A percentile compares a stretch with the other conserved stretches of the same genome.
Conservation (phyloP, 2,329 filamentous ascomycete species). For the Diplodia intermedia region DNA sequence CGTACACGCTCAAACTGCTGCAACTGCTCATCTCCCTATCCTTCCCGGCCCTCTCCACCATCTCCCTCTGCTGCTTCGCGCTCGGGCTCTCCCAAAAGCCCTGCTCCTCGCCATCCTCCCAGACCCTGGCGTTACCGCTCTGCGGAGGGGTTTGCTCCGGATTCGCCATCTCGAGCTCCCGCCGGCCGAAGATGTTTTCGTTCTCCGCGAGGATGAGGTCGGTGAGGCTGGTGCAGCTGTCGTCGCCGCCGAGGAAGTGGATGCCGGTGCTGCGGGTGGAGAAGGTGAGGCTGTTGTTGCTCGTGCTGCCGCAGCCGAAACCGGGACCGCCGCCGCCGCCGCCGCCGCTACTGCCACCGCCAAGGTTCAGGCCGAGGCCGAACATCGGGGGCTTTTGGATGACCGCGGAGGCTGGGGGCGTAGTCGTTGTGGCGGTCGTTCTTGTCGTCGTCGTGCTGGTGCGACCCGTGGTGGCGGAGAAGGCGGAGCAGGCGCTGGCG, state of each 20-base stretch:
- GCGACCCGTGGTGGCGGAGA: background rate
- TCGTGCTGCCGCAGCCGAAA: background rate
- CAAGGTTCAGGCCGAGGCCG: conserved; percentile 16
- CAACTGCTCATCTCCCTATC: background rate
- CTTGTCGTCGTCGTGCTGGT: conserved; percentile 1
- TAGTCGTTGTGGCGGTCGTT: background rate
- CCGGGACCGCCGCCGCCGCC: background rate
- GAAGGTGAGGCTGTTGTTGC: background rate
- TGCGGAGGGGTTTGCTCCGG: background rate
- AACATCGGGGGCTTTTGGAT: background rate
- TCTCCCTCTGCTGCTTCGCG: conserved; percentile 11
- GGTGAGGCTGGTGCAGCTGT: conserved; percentile 28
- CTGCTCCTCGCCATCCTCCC: conserved; percentile 42
- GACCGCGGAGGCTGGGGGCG: background rate
- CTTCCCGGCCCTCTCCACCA: background rate
- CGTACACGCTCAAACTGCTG: background rate
- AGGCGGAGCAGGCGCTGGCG: background rate
- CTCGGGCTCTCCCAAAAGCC: conserved; percentile 39
- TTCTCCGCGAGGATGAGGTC: conserved; percentile 22
- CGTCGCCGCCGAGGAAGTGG: conserved; percentile 2
- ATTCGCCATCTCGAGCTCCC: conserved; percentile 18
- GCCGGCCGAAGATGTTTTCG: conserved; percentile 24
- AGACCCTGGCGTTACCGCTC: conserved; percentile 36
- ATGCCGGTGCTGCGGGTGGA: background rate
- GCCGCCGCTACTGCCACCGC: background rate